Conservation (phyloP, 1,284 basidiomycete species). For the Vanrija pseudolonga region DNA sequence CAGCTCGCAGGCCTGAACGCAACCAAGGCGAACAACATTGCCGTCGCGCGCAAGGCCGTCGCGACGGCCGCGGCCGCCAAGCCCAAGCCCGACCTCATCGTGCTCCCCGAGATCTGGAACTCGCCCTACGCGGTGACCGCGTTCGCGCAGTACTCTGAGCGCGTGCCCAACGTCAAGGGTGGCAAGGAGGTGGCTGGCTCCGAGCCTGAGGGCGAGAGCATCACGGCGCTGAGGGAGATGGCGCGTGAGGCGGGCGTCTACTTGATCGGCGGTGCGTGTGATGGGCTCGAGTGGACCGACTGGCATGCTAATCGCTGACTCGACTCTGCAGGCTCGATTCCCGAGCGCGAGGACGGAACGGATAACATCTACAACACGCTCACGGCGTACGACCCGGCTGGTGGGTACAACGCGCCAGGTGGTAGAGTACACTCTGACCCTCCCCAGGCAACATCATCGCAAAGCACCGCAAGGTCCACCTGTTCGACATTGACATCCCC, state of each 20-base stretch:
- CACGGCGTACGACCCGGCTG: slow-evolving; percentile 82
- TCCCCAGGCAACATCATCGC: slow-evolving; percentile 79
- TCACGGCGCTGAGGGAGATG: slow-evolving; percentile 73
- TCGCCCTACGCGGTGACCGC: slow-evolving; percentile 86
- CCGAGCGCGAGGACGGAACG: slow-evolving; percentile 65
- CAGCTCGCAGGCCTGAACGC: slow-evolving; percentile 70
- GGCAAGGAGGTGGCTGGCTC: slow-evolving; percentile 3
- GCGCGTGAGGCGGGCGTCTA: slow-evolving; percentile 80
- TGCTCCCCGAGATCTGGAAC: slow-evolving; percentile 97
- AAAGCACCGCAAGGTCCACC: slow-evolving; percentile 87
- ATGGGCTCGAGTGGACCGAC: neutral
- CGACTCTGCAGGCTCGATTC: slow-evolving; percentile 68
- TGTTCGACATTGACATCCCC: slow-evolving; percentile 98
- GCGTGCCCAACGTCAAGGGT: slow-evolving; percentile 55
- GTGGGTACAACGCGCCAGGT: slow-evolving; percentile 49
- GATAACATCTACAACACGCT: slow-evolving; percentile 85
- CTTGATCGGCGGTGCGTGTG: slow-evolving; percentile 77
- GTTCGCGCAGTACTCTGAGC: slow-evolving; percentile 81
- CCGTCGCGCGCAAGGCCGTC: slow-evolving; percentile 74
- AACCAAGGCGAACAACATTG: slow-evolving; percentile 70
- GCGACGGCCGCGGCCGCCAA: slow-evolving; percentile 58
- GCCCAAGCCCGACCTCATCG: slow-evolving; percentile 69
- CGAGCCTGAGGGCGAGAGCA: slow-evolving; percentile 62
- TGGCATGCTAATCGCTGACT: neutral
- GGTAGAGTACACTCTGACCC: neutral